Evolutionary conservation across 164 flowering plant species (phyloP), one percentile per base, ranked within the genome.

Genomic region (Cinnamomum micranthum): DNA sequence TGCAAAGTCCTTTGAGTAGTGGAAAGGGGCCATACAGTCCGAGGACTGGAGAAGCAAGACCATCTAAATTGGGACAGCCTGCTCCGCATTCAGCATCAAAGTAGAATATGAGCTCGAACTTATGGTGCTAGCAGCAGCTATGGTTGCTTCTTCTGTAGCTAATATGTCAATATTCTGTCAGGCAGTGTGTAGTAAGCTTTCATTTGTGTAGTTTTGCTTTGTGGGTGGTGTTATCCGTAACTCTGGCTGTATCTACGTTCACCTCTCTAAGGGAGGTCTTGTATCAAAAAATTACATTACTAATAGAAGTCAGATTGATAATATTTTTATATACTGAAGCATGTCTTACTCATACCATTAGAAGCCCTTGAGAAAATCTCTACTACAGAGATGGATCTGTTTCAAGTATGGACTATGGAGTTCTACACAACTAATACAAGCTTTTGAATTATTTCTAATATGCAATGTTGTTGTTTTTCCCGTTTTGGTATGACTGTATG

Each of bases 61-160:
- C 84, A 70, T 90, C 98, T 60, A 80, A 65, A 23, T 78, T 91
- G 83, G 93, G 94, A 52, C 82, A 77, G 60, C 82, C 87, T 80
- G 86, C 89, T 66, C 69, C 58, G 65, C 73, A 76, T 69, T 74
- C 85, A 67, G 27, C 77, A 22, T 76, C 77, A 2, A 50, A 65
- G 60, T 65, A 73, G 59, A 50, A 25, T 25, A 17, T 55, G 60
- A 55, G 6, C 60, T 55, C 13, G 60, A 55, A 55, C 20, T 15
- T 17, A 55, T 55, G 60, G 60, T 55, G 17, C 60, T 55, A 15
- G 60, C 60, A 55, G 60, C 60, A 55, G n/a, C 60, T 55, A 5
- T 55, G 47, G 33, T 15, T 27, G 69, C 28, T 25, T 22, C 23
- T 22, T 22, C 28, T 10, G 25, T 64, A 7, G 14, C 13, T 25